Conservation (phyloP, 2,329 filamentous ascomycete species). For the Alternaria atra region DNA sequence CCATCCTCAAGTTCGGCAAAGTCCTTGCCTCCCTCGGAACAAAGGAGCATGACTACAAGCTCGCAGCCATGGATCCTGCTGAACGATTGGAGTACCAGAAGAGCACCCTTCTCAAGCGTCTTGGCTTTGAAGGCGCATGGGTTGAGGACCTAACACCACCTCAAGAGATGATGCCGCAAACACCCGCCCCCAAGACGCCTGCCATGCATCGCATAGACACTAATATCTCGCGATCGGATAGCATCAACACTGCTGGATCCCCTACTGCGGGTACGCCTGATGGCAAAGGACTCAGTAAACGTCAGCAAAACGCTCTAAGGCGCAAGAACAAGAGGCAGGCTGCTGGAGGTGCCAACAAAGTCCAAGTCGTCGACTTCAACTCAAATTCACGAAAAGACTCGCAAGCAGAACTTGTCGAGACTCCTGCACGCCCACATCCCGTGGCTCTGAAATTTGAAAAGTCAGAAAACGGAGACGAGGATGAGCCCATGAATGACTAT, state of each 20-base stretch:
- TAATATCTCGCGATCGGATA: conserved; percentile 56
- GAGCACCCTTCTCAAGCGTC: conserved; percentile 80
- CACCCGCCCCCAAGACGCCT: conserved; percentile 48
- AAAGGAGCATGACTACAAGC: conserved; percentile 81
- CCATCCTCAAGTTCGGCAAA: conserved; percentile 83
- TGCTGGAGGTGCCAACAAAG: conserved; percentile 88
- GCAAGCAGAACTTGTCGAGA: conserved; percentile 65
- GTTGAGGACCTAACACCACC: conserved; percentile 83
- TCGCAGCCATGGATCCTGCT: conserved; percentile 82
- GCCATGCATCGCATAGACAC: conserved; percentile 62
- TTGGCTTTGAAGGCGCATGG: conserved; percentile 85
- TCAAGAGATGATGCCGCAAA: conserved; percentile 63
- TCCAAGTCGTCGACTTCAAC: conserved; percentile 87
- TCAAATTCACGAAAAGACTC: conserved; percentile 69
- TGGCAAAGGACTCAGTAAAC: conserved; percentile 74
- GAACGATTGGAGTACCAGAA: conserved; percentile 86
- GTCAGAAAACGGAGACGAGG: conserved; percentile 67
- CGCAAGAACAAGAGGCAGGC: conserved; percentile 91
- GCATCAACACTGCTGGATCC: conserved; percentile 57
- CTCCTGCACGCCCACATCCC: conserved; percentile 59
- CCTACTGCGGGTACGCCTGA: conserved; percentile 56
- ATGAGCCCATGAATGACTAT: conserved; percentile 69
- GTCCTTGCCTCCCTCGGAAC: conserved; percentile 83
- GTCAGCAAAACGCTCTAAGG: conserved; percentile 93
- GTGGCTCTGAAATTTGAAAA: conserved; percentile 66